phyloP scores from a whole-genome alignment of 805 yeast species.

The Candida palmyrensis region DNA sequence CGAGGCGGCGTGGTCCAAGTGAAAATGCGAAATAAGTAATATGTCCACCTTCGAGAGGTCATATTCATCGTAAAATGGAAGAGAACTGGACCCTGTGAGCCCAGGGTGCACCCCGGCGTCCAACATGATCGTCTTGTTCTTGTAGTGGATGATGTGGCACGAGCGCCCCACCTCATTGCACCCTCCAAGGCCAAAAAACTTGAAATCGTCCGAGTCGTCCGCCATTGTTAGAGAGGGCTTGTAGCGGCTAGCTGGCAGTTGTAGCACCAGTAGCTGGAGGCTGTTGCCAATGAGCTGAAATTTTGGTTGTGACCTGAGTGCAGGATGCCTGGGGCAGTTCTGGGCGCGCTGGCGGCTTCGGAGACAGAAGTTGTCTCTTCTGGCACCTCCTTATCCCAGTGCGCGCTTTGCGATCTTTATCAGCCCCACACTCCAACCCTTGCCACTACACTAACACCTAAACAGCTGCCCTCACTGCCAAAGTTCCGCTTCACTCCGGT shows the following conservation, averaged over 20 bases:
- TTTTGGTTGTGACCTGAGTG: neutral
- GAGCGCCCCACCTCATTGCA: conserved; percentile 97
- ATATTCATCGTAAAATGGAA: conserved; percentile 94
- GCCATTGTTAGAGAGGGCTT: neutral
- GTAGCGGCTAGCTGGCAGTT: neutral
- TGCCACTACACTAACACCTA: too few species aligned
- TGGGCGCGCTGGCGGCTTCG: too few species aligned
- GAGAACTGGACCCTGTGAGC: conserved; percentile 76
- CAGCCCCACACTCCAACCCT: too few species aligned
- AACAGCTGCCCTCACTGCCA: too few species aligned
- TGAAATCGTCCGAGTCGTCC: conserved; percentile 38
- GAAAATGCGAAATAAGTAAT: conserved; percentile 87
- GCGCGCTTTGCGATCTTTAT: too few species aligned
- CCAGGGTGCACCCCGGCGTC: conserved; percentile 99
- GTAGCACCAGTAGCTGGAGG: neutral
- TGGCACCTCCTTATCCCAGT: too few species aligned
- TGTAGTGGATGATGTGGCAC: conserved; percentile 87
- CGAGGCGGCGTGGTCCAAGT: conserved; percentile 96
- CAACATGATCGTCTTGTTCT: conserved; percentile 91
- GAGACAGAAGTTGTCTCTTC: too few species aligned
- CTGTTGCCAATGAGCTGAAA: neutral
- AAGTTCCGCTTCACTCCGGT: too few species aligned
- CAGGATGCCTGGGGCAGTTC: too few species aligned
- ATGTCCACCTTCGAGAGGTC: conserved; percentile 86
- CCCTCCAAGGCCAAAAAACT: conserved; percentile 92